phyloP scores from a whole-genome alignment of 164 flowering plant genomes.

The Litsea cubeba region DNA sequence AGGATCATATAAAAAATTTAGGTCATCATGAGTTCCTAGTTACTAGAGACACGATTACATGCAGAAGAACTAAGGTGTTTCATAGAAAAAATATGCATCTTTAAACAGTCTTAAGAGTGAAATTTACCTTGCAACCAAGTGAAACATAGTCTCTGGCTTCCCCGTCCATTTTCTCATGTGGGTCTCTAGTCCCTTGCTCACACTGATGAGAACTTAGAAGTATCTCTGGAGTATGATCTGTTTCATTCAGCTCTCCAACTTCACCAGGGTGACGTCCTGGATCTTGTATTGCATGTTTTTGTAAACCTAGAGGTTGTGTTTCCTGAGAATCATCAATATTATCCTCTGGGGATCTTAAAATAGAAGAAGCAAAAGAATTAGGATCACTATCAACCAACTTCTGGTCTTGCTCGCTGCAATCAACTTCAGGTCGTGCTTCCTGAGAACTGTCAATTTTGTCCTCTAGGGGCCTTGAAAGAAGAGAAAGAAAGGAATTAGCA shows the following conservation, averaged over 20 bases:
- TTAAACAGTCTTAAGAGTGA: no score
- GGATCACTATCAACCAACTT: no score
- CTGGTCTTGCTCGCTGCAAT: no score
- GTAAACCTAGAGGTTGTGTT: constrained; percentile 16
- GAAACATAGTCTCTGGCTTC: constrained; percentile 12
- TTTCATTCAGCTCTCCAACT: constrained; percentile 21
- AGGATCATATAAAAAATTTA: no score
- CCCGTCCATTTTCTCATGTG: constrained; percentile 28
- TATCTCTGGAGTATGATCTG: constrained; percentile 18
- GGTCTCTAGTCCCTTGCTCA: constrained; percentile 14
- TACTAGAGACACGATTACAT: no score
- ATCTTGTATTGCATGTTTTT: constrained; percentile 21
- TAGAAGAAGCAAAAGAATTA: no score
- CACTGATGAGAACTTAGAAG: constrained; percentile 17
- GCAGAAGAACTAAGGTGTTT: no score
- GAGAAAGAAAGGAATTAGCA: constrained; percentile 18
- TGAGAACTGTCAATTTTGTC: constrained; percentile 7
- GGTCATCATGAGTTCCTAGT: no score
- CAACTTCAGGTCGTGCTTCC: no score
- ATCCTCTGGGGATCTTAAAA: no score
- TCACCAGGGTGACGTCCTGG: constrained; percentile 25
- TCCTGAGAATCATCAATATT: background rate
- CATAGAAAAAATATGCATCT: no score
- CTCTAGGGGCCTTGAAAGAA: constrained; percentile 22
- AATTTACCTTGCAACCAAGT: constrained; percentile 19